These are phyloP conservation scores for Cyclotella sp. DNA, from an alignment of 108 stramenopile genomes.

Conservation along the genomic window DNA sequence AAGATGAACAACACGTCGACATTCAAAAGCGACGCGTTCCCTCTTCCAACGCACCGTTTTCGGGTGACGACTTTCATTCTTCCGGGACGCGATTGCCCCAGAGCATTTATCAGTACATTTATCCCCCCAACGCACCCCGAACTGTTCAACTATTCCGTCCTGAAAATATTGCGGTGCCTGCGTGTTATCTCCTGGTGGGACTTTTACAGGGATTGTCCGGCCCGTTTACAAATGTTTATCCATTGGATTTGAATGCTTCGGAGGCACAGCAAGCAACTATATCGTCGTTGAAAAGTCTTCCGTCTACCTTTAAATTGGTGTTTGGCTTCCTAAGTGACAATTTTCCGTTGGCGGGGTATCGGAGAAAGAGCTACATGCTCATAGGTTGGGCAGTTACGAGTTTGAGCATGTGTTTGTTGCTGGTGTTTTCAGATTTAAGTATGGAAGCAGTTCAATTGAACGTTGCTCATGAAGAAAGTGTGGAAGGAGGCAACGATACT, in stretches of 20 bases:
- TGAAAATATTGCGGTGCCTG: conserved; percentile 86
- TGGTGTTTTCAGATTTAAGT: conserved; percentile 58
- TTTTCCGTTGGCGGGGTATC: conserved; percentile 69
- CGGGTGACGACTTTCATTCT: conserved; percentile 39
- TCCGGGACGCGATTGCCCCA: conserved; percentile 31
- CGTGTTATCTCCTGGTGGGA: conserved; percentile 83
- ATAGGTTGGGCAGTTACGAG: conserved; percentile 74
- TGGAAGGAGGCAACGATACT: conserved; percentile 29
- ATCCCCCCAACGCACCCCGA: conserved; percentile 74
- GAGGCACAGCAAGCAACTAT: conserved; percentile 86
- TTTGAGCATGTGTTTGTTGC: conserved; percentile 57
- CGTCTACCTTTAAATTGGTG: conserved; percentile 74
- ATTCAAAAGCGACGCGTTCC: neutral
- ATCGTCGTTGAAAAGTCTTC: conserved; percentile 62
- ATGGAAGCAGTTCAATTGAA: conserved; percentile 31
- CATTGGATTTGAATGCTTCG: conserved; percentile 76
- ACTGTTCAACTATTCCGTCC: conserved; percentile 70
- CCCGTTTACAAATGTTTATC: conserved; percentile 84
- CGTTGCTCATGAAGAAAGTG: conserved; percentile 36
- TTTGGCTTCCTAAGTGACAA: conserved; percentile 86
- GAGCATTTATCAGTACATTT: conserved; percentile 50
- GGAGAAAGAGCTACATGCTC: conserved; percentile 85
- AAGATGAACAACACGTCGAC: conserved; percentile 12
- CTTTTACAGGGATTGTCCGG: conserved; percentile 75
- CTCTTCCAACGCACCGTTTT: conserved; percentile 3